Evolutionary conservation across 208 protist species (phyloP).

Genomic region (Trypanosoma platydactyli): DNA sequence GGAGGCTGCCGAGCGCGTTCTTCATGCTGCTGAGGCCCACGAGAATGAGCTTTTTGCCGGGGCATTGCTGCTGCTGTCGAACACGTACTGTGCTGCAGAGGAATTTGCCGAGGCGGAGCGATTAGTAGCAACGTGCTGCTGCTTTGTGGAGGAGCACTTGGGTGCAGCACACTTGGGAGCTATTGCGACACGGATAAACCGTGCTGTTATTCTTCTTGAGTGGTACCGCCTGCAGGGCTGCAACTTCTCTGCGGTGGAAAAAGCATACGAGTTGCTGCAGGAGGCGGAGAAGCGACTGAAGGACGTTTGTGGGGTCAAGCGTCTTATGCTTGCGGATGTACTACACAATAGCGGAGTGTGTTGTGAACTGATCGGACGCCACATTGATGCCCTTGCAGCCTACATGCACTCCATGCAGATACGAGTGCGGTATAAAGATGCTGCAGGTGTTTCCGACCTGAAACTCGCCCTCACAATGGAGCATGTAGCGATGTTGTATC

Average conservation of each 20-base stretch:
- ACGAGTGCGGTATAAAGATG: conserved; percentile 26
- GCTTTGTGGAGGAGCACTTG: conserved; percentile 57
- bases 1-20: conserved; percentile 7
- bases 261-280: conserved; percentile 27
- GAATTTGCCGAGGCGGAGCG: conserved; percentile 58
- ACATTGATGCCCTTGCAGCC: conserved; percentile 26
- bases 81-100: conserved; percentile 41
- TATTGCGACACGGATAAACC: conserved; percentile 42
- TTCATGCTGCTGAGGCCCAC: conserved; percentile 10
- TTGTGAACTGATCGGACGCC: conserved; percentile 32
- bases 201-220: conserved; percentile 52
- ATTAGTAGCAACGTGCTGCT: conserved; percentile 47
- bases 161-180: conserved; percentile 28
- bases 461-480: conserved; percentile 66
- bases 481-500: conserved; percentile 65
- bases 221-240: conserved; percentile 18
- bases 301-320: conserved; percentile 35
- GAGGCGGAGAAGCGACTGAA: conserved; percentile 25
- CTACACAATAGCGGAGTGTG: conserved; percentile 67
- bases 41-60: conserved; percentile 46
- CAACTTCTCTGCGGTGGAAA: conserved; percentile 2
- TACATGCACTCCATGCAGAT: conserved; percentile 40
- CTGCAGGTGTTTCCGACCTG: conserved; percentile 35
- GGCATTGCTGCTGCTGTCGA: conserved; percentile 47
- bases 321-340: conserved; percentile 57